Conservation (phyloP, 495 filamentous ascomycete species). For the Hypoxylon perforatum region DNA sequence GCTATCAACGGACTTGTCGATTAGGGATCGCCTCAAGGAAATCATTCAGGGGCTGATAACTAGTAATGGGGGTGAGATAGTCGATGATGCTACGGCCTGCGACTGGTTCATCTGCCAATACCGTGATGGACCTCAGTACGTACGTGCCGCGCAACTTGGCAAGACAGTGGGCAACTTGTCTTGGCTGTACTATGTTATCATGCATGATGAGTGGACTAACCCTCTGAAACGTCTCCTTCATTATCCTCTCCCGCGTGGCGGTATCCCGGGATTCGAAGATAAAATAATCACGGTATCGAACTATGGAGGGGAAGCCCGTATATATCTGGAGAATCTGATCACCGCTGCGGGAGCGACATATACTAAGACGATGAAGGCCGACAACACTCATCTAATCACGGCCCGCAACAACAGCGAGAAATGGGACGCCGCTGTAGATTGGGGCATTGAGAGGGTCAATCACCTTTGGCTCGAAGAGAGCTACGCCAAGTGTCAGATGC, state of each 20-base stretch:
- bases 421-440: constrained; percentile 88
- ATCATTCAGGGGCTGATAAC: constrained; percentile 77
- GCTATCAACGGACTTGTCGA: constrained; percentile 75
- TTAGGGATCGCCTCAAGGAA: constrained; percentile 70
- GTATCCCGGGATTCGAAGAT: constrained; percentile 81
- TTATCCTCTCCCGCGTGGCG: constrained; percentile 80
- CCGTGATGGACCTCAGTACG: constrained; percentile 82
- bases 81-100: constrained; percentile 72
- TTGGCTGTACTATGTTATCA: constrained; percentile 94
- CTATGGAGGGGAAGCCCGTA: constrained; percentile 92
- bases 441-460: constrained; percentile 90
- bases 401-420: constrained; percentile 90
- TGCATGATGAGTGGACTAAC: constrained; percentile 85
- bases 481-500: constrained; percentile 85
- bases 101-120: constrained; percentile 88
- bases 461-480: constrained; percentile 98
- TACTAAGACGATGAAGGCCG: constrained; percentile 90
- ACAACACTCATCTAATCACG: constrained; percentile 95
- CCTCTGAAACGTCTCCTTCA: constrained; percentile 84
- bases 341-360: constrained; percentile 83
- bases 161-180: constrained; percentile 91
- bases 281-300: constrained; percentile 89
- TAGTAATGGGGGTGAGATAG: constrained; percentile 74
- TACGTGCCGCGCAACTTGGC: constrained; percentile 74
- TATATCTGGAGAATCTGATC: constrained; percentile 93